Evolutionary conservation across 108 stramenopile species (phyloP).

Genomic region (Nitzschia sp.): DNA sequence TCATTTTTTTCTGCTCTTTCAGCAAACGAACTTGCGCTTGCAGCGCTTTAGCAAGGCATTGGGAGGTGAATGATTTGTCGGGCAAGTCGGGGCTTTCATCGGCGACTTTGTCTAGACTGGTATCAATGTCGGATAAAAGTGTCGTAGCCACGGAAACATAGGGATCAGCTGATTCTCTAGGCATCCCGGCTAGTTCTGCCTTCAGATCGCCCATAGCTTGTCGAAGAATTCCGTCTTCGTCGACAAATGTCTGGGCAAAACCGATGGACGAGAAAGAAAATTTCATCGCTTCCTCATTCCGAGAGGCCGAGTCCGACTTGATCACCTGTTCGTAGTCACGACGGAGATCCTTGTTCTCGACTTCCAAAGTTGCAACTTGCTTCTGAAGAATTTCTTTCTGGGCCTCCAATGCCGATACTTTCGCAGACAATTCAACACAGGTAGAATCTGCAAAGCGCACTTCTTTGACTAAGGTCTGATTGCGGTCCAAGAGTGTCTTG

Average conservation of each 20-base stretch:
- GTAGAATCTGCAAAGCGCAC: slow-evolving; percentile 87
- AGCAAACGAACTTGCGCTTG: slow-evolving; percentile 19
- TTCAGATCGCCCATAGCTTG: slow-evolving; percentile 3
- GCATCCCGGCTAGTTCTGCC: slow-evolving; percentile 1
- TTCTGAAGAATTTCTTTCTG: slow-evolving; percentile 16
- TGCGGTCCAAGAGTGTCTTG: slow-evolving; percentile 64
- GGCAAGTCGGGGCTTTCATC: background rate
- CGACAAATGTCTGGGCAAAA: background rate
- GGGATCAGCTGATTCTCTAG: background rate
- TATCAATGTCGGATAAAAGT: slow-evolving; percentile 18
- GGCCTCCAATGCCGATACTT: slow-evolving; percentile 32
- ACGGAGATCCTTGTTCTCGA: slow-evolving; percentile 6
- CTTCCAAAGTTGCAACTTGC: slow-evolving; percentile 13
- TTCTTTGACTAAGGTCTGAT: slow-evolving; percentile 80
- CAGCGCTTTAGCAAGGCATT: slow-evolving; percentile 14
- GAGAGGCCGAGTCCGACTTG: background rate
- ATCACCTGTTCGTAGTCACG: background rate
- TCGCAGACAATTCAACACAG: slow-evolving; percentile 70
- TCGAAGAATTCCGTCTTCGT: background rate
- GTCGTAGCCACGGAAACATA: background rate
- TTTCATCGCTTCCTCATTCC: background rate
- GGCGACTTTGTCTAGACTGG: background rate
- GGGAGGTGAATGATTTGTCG: slow-evolving; percentile 2
- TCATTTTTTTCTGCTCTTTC: slow-evolving; percentile 12
- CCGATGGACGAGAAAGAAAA: background rate